Evolutionary conservation across 306 rosid genomes (phyloP).

Genomic region (Mimosa bimucronata): DNA sequence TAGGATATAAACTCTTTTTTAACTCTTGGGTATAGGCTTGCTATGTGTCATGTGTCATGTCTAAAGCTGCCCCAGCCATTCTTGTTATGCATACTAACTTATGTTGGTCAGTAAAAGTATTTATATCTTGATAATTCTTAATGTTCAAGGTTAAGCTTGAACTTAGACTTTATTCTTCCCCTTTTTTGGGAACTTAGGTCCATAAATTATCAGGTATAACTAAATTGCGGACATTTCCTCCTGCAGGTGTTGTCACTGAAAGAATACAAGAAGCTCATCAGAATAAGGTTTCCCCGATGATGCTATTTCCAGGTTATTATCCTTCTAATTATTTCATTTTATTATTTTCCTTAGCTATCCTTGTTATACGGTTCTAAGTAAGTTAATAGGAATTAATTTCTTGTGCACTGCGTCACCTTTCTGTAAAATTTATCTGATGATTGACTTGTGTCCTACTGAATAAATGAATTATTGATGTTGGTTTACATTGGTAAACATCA

Average conservation of each 20-base stretch:
- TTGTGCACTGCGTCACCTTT: background rate
- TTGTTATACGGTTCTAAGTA: background rate
- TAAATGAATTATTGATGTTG: constrained; percentile 26
- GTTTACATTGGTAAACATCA: constrained; percentile 10
- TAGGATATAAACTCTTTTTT: constrained; percentile 10
- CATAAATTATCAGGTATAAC: constrained; percentile 4
- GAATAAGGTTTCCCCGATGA: constrained; percentile 70
- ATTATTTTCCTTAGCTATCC: constrained; percentile 10
- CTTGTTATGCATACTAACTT: background rate
- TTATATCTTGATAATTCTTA: constrained; percentile 14
- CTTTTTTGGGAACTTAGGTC: background rate
- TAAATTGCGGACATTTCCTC: constrained; percentile 31
- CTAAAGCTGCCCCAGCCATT: background rate
- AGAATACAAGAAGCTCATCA: constrained; percentile 76
- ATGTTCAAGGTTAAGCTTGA: constrained; percentile 12
- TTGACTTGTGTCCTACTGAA: constrained; percentile 6
- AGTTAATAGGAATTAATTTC: background rate
- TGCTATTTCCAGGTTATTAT: constrained; percentile 93
- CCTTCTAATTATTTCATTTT: constrained; percentile 2
- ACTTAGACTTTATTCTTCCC: background rate
- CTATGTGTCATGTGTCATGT: background rate
- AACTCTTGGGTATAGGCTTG: constrained; percentile 11
- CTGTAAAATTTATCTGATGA: background rate
- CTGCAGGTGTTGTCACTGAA: constrained; percentile 80
- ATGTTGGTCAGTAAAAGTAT: constrained; percentile 9